Conservation (phyloP, 441 rosid species). For the Adansonia rubrostipa region DNA sequence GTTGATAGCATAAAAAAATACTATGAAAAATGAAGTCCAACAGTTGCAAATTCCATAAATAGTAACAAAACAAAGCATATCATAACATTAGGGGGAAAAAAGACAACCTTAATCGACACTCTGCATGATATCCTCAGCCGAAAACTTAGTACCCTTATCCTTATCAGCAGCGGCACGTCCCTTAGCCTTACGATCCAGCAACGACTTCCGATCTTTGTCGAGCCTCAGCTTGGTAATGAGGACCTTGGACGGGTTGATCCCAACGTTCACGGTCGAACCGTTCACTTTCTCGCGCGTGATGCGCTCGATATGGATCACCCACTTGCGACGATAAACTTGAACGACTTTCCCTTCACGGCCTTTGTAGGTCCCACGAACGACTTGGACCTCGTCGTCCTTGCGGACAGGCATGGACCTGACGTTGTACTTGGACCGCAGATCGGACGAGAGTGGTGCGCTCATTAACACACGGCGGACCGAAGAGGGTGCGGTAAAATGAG, state of each 20-base stretch:
- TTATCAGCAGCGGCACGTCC: conserved; percentile 77
- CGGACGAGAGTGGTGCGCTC: conserved; percentile 74
- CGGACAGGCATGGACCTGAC: conserved; percentile 82
- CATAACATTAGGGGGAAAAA: neutral
- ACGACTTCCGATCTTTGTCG: conserved; percentile 75
- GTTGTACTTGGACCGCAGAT: conserved; percentile 78
- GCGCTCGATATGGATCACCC: conserved; percentile 91
- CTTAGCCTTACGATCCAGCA: conserved; percentile 80
- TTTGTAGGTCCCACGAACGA: conserved; percentile 77
- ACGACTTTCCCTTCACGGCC: conserved; percentile 86
- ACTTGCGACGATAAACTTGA: conserved; percentile 77
- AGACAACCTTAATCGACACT: conserved; percentile 50
- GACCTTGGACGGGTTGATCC: conserved; percentile 74
- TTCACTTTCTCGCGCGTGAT: conserved; percentile 85
- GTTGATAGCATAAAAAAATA: neutral
- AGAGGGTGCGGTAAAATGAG: conserved; percentile 77
- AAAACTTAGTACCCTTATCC: conserved; percentile 85
- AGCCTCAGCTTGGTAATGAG: conserved; percentile 77
- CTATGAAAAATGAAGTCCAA: neutral
- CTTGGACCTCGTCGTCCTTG: conserved; percentile 85
- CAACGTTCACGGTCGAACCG: conserved; percentile 81
- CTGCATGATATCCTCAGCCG: conserved; percentile 83
- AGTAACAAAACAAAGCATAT: conserved; percentile 19
- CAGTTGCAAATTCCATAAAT: conserved; percentile 1
- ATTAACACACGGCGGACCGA: conserved; percentile 71